phyloP scores from a whole-genome alignment of 305 asterid species.

The Fraxinus angustifolia region DNA sequence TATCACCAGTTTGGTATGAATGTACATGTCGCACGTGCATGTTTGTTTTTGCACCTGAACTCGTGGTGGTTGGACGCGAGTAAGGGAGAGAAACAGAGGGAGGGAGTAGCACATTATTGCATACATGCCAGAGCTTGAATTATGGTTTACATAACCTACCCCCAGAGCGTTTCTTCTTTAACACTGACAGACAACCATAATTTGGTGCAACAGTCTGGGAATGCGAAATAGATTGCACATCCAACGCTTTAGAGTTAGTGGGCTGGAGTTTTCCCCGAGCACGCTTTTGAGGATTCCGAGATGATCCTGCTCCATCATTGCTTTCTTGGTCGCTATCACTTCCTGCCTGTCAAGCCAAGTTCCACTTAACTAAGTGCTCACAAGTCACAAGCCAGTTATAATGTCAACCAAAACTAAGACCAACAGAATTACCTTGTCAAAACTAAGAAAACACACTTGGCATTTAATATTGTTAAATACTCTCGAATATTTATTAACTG shows the following conservation, averaged over 20 bases:
- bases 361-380: slow-evolving; percentile 5
- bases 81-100: not conserved
- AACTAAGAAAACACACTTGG: not conserved
- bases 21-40: not conserved
- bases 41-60: not conserved
- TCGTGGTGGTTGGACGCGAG: not conserved
- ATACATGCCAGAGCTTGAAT: slow-evolving; percentile 12
- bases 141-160: slow-evolving; percentile 50
- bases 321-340: slow-evolving; percentile 84
- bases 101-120: not conserved
- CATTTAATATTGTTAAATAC: slow-evolving; percentile 11
- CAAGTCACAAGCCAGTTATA: slow-evolving; percentile 1
- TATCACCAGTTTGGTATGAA: not conserved
- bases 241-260: slow-evolving; percentile 48
- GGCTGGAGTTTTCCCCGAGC: slow-evolving; percentile 67
- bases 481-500: not conserved
- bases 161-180: slow-evolving; percentile 80
- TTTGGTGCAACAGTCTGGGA: slow-evolving; percentile 46
- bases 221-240: slow-evolving; percentile 36
- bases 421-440: slow-evolving; percentile 12
- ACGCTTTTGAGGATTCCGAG: slow-evolving; percentile 72
- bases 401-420: not conserved
- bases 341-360: slow-evolving; percentile 62
- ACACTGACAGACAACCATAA: slow-evolving; percentile 52
- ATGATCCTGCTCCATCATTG: slow-evolving; percentile 75